A percentile compares a stretch with the other conserved stretches of the same genome.
Evolutionary conservation across 805 yeast species (phyloP).

Genomic region (Yarrowia yakushimensis): DNA sequence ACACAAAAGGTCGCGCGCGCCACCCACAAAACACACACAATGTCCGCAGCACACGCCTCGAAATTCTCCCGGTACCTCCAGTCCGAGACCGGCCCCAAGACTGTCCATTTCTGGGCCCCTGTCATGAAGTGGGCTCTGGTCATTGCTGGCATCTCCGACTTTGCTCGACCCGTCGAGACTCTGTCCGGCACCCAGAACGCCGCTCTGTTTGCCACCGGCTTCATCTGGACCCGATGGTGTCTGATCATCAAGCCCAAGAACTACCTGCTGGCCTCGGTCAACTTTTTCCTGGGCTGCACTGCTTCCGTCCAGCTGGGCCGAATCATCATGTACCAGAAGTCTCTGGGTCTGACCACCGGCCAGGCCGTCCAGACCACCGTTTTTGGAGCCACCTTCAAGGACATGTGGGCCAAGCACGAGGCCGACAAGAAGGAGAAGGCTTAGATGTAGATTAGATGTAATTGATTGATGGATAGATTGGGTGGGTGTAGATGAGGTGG

Average conservation of each 20-base stretch:
- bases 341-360: conserved; percentile 43
- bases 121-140: conserved; percentile 75
- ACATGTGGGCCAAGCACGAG: conserved; percentile 21
- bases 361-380: conserved; percentile 25
- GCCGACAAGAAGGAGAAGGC: conserved; percentile 23
- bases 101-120: conserved; percentile 94
- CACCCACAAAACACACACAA: not conserved
- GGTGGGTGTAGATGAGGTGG: too few relatives aligned
- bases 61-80: conserved; percentile 64
- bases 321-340: conserved; percentile 61
- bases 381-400: conserved; percentile 21
- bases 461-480: too few relatives aligned
- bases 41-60: conserved; percentile 30
- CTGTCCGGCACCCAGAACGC: conserved; percentile 84
- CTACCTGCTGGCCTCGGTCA: conserved; percentile 82
- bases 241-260: conserved; percentile 88
- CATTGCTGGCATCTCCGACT: conserved; percentile 83
- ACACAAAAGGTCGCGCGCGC: not conserved
- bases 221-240: conserved; percentile 98
- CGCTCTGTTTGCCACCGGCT: conserved; percentile 86
- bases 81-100: conserved; percentile 91
- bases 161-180: conserved; percentile 86
- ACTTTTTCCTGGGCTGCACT: conserved; percentile 86
- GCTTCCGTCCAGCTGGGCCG: conserved; percentile 82
- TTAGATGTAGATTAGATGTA: too few relatives aligned